Evolutionary conservation across 768 basidiomycete genomes (phyloP).

Genomic region (Suillus placidus): DNA sequence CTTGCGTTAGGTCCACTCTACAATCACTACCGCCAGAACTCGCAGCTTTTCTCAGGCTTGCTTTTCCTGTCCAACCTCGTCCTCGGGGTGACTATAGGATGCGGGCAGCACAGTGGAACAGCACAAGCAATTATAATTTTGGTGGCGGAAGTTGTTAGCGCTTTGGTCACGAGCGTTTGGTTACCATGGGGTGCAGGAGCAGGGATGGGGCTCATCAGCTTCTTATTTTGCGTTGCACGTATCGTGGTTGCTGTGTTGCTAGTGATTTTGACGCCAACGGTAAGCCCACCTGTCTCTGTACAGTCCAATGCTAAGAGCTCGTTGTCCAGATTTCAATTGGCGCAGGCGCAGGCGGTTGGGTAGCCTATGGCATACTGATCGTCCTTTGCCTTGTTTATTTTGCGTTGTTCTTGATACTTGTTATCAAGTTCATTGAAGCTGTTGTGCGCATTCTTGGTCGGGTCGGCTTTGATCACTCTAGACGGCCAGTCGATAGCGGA

Average conservation of each 20-base stretch:
- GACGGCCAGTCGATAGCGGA: constrained; percentile 80
- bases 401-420: constrained; percentile 78
- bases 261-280: constrained; percentile 87
- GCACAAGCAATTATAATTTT: constrained; percentile 91
- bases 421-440: constrained; percentile 85
- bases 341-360: constrained; percentile 82
- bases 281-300: constrained; percentile 42
- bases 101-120: constrained; percentile 86
- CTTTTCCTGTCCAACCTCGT: constrained; percentile 82
- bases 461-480: constrained; percentile 83
- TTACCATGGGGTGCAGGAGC: constrained; percentile 97
- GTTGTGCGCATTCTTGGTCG: constrained; percentile 74
- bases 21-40: constrained; percentile 91
- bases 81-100: constrained; percentile 85
- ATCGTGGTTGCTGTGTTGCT: constrained; percentile 89
- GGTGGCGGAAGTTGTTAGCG: constrained; percentile 83
- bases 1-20: constrained; percentile 91
- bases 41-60: constrained; percentile 83
- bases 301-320: constrained; percentile 17
- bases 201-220: constrained; percentile 95
- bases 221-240: constrained; percentile 88
- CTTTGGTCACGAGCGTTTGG: constrained; percentile 90
- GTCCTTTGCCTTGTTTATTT: constrained; percentile 83
- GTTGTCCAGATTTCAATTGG: constrained; percentile 77
- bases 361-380: constrained; percentile 89